Conservation (phyloP, 2,329 filamentous ascomycete genomes). For the Hymenoscyphus fructigenus region DNA sequence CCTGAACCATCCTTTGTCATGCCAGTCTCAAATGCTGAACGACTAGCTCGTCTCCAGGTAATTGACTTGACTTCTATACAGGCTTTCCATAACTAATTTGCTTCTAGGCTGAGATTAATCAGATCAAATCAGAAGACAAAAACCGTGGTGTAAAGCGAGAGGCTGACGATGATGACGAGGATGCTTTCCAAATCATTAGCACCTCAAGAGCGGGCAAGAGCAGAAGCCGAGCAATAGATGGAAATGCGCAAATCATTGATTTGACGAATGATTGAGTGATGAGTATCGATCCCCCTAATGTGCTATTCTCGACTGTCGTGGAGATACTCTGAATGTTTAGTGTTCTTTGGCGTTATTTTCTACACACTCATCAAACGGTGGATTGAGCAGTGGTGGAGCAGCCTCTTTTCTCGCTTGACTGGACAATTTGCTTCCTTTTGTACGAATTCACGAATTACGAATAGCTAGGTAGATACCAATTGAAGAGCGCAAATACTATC, state of each 20-base stretch:
- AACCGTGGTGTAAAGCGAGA: slow-evolving; percentile 13
- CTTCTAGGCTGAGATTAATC: slow-evolving; percentile 23
- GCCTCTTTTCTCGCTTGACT: too few relatives aligned
- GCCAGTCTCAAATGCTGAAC: slow-evolving; percentile 10
- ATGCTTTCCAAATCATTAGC: slow-evolving; percentile 4
- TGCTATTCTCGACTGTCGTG: too few relatives aligned
- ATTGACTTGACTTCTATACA: neutral
- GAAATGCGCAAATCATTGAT: slow-evolving; percentile 21
- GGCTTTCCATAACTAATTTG: neutral
- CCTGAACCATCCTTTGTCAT: neutral
- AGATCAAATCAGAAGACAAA: slow-evolving; percentile 24
- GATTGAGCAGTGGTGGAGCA: too few relatives aligned
- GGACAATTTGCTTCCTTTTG: too few relatives aligned
- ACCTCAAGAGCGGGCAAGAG: slow-evolving; percentile 21
- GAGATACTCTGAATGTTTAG: too few relatives aligned
- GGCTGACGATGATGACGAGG: neutral
- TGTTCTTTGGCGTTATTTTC: too few relatives aligned
- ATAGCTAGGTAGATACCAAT: too few relatives aligned
- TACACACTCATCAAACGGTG: too few relatives aligned
- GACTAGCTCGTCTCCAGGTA: slow-evolving; percentile 27
- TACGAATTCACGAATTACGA: too few relatives aligned
- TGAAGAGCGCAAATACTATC: too few relatives aligned
- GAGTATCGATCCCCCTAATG: too few relatives aligned
- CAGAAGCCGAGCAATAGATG: slow-evolving; percentile 12
- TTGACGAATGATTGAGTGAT: slow-evolving; percentile 26